Conservation (phyloP, 441 rosid genomes). For the Erodium trifolium region DNA sequence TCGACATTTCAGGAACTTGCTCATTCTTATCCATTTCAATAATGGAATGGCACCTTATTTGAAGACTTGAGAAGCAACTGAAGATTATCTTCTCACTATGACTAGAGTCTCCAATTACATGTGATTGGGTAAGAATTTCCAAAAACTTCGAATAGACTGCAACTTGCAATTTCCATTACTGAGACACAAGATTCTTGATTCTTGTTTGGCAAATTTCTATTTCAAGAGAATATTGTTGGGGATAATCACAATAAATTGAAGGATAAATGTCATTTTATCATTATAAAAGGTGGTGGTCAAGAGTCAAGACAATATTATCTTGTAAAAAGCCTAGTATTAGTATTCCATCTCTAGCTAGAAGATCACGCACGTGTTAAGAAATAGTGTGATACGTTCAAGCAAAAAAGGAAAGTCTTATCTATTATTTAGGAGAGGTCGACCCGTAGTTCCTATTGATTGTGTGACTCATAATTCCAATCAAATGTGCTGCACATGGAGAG, state of each 20-base stretch:
- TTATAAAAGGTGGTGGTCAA: no score
- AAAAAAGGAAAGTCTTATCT: no score
- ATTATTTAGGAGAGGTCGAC: no score
- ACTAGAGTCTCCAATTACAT: background rate
- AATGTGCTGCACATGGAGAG: no score
- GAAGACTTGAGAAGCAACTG: background rate
- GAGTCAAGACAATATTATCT: no score
- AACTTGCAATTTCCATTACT: background rate
- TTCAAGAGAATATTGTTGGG: background rate
- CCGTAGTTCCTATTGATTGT: no score
- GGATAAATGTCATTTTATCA: background rate
- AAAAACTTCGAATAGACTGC: background rate
- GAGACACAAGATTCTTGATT: background rate
- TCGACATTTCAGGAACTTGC: background rate
- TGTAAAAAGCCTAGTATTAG: no score
- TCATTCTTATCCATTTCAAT: slow-evolving; percentile 2
- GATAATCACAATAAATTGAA: background rate
- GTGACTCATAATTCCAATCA: no score
- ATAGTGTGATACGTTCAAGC: no score
- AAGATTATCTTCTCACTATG: background rate
- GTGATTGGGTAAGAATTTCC: background rate
- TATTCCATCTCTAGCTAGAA: no score
- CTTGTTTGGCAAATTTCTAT: background rate
- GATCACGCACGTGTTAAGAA: no score
- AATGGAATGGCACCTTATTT: background rate